phyloP scores from a whole-genome alignment of 2,329 filamentous ascomycete genomes.

The Ceratocystiopsis sp. region DNA sequence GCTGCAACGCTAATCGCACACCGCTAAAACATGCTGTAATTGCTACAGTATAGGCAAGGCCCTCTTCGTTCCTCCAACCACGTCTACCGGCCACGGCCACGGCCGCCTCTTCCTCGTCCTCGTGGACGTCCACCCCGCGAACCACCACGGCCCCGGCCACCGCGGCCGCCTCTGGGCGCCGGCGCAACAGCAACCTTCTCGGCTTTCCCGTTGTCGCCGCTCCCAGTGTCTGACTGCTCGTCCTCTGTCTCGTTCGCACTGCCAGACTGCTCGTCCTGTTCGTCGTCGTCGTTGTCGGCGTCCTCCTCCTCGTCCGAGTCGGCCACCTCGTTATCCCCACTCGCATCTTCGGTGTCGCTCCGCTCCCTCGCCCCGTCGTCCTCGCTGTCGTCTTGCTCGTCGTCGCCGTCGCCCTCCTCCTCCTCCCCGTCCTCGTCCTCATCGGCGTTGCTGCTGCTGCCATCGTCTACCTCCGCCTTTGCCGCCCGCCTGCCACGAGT shows the following conservation, averaged over 20 bases:
- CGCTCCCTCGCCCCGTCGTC: not conserved
- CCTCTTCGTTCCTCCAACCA: no score
- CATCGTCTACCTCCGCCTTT: constrained; percentile 2
- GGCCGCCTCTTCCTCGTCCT: constrained; percentile 1
- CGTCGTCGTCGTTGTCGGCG: not conserved
- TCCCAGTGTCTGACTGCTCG: not conserved
- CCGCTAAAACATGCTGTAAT: no score
- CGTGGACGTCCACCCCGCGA: constrained; percentile 4
- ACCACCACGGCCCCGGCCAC: constrained; percentile 3
- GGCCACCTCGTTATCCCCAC: not conserved
- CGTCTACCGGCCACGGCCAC: not conserved
- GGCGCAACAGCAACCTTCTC: not conserved
- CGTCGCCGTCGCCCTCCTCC: not conserved
- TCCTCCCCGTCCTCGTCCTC: constrained; percentile 2
- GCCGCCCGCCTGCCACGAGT: not conserved
- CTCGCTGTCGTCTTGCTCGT: not conserved
- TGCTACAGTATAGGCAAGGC: no score
- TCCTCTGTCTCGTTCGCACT: not conserved
- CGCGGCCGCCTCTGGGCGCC: constrained; percentile 3
- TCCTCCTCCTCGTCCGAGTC: not conserved
- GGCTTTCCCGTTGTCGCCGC: constrained; percentile 1
- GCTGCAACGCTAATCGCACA: no score
- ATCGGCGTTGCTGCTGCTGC: not conserved
- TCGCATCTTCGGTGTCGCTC: not conserved
- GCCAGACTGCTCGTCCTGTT: not conserved